Percentiles rank a stretch among this genome's conserved stretches.
Conservation (phyloP, 768 basidiomycete species). For the Trametes punicea region DNA sequence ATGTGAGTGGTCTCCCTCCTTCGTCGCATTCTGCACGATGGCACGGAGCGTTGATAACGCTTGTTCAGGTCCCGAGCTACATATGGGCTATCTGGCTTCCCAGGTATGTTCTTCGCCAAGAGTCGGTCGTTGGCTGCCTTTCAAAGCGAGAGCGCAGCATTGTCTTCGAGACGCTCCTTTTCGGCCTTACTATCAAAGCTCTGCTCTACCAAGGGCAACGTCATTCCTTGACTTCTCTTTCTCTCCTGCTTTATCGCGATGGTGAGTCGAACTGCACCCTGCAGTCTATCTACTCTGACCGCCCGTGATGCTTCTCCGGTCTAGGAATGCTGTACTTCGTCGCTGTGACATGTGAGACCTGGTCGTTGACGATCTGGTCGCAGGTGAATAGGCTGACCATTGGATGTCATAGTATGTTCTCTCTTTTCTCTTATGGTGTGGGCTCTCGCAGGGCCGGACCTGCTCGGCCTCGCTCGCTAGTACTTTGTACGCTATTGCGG, state of each 20-base stretch:
- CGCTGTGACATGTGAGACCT: constrained; percentile 24
- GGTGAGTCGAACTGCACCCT: constrained; percentile 13
- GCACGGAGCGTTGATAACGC: background rate
- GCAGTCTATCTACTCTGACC: background rate
- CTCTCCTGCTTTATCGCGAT: constrained; percentile 27
- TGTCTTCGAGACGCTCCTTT: constrained; percentile 30
- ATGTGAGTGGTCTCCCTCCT: constrained; percentile 13
- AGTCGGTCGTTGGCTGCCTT: background rate
- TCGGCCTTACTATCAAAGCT: constrained; percentile 25
- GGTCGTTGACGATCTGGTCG: background rate
- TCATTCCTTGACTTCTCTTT: constrained; percentile 24
- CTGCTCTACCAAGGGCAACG: constrained; percentile 23
- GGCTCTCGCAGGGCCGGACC: constrained; percentile 26
- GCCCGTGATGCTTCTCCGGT: background rate
- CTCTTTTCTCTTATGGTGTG: constrained; percentile 29
- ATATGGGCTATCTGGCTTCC: constrained; percentile 30
- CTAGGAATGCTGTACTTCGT: constrained; percentile 29
- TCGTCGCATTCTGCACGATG: background rate
- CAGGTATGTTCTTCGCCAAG: constrained; percentile 11
- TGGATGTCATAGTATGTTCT: constrained; percentile 20
- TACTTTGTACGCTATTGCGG: constrained; percentile 5
- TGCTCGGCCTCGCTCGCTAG: constrained; percentile 30
- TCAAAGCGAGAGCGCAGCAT: constrained; percentile 12
- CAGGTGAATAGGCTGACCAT: background rate
- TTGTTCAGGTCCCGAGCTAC: constrained; percentile 23